Evolutionary conservation across 2,329 filamentous ascomycete genomes (phyloP), one percentile per base, ranked within the genome.

Genomic region (Passalora sequoiae): DNA sequence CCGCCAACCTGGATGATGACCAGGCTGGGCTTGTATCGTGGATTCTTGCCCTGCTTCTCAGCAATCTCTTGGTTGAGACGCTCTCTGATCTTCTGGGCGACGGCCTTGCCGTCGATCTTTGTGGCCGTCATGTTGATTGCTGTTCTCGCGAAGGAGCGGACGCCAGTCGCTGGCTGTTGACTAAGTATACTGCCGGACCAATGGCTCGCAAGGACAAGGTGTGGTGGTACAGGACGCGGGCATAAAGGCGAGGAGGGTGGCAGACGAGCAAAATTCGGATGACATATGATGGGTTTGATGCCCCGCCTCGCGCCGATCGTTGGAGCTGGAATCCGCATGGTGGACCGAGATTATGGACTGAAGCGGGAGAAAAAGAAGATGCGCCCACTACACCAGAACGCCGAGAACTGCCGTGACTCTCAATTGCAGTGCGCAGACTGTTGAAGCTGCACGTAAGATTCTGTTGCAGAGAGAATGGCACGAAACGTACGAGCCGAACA

Each of bases 1-100:
- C 89, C 85, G 64, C 89, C 92, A 57, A 98, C 92, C 79, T 98
- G 92, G 55, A 98, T 84, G 66, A 98, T 98, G 66, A 89, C 92
- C 65, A 98, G 76, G 54, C 79, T 85, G 40, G 92, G 92, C 70
- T 83, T 82, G 74, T 89, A 98, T 58, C 89, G 78, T 29, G 91
- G 85, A 66, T 96, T 96, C 49, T 74, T 68, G 69, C 80, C 77
- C 69, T 96, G 91, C 65, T 81, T 84, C 65, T 86, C 75, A 56
- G 80, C 77, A 68, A 98, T 94, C 68, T 96, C 83, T 35, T 72
- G 72, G 59, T 83, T 83, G 60, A 98, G 77, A 50, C 77, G 77
- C 72, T 89, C 86, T 50, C 92, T 84, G 65, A 97, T 95, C 64
- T 74, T 78, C 74, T 91, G 94, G 58, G 92, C 92, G 72, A 97